Evolutionary conservation across 148 eudicot species (phyloP), one percentile per base, ranked within the genome.

Genomic region (Vaccinium corymbosum): DNA sequence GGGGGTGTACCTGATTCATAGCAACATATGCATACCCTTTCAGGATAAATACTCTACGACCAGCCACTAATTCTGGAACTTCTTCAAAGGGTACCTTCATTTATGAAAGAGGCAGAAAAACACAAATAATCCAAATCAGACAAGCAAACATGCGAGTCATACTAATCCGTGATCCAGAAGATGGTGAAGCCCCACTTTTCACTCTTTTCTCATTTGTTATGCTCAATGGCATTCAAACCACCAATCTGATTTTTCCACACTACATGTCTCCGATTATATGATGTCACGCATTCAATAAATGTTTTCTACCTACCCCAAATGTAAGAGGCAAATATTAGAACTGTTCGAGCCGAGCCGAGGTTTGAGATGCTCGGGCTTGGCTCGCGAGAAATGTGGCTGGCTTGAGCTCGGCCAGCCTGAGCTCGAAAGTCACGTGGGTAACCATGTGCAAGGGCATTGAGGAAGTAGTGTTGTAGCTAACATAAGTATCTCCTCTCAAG

Each of bases 21-120:
- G 98, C 93, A 70, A 97, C 91, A 94, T 97, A 97, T 75, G 99
- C 99, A 90, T 92, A 29, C 73, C 98, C 99, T 87, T 94, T 94
- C 62, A 86, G 90, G 22, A 97, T 85, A 88, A 87, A 92, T 19
- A 95, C 98, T 87, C 85, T 89, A 78, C 98, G 98, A 83, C 83
- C 88, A 66, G 98, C 92, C 80, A 97, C 99, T 84, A 97, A 92
- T 56, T 97, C 98, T 66, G 94, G 98, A 84, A 94, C 98, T 87
- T 93, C 93, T 87, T 97, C 98, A 91, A 94, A 97, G 51, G 98
- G 98, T 52, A 93, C 98, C 99, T 97, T 87, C 81, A 92, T 75
- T 82, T n/a, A 86, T 52, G 49, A 86, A 49, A 84, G 12, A 80
- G 52, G 50, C 13, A 42, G 16, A 55, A 64, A 78, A 72, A 53